Conservation (phyloP, 768 basidiomycete species). For the Tulasnella sp. region DNA sequence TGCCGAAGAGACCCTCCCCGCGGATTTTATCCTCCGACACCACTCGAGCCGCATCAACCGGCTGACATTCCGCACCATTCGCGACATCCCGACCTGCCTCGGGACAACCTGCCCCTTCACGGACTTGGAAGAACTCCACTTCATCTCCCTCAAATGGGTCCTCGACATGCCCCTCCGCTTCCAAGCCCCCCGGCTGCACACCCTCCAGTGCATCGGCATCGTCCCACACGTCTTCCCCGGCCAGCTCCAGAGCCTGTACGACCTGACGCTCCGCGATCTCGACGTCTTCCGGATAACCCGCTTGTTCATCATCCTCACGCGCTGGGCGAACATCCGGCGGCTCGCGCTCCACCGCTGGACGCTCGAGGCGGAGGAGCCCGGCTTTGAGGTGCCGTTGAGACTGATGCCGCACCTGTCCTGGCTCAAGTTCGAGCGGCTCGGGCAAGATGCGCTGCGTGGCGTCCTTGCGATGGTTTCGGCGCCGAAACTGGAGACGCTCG, state of each 20-base stretch:
- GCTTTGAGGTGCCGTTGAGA: background rate
- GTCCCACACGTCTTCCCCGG: background rate
- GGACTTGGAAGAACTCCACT: background rate
- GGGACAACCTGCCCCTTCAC: background rate
- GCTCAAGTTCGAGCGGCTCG: background rate
- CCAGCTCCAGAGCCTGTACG: background rate
- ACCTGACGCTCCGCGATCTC: background rate
- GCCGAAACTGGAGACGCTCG: background rate
- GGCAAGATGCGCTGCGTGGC: background rate
- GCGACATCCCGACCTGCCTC: conserved; percentile 2
- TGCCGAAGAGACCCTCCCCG: background rate
- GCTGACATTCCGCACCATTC: background rate
- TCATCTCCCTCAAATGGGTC: background rate
- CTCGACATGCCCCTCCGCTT: background rate
- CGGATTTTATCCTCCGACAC: background rate
- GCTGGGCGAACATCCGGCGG: background rate
- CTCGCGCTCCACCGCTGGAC: background rate
- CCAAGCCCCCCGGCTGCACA: background rate
- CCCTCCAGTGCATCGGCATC: background rate
- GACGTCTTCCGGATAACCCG: conserved; percentile 1
- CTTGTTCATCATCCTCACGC: background rate
- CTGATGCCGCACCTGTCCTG: background rate
- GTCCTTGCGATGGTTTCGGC: background rate
- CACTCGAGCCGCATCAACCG: background rate
- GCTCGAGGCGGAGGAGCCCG: background rate